phyloP scores from a whole-genome alignment of 106 monocot genomes.

The Gastrodia elata region DNA sequence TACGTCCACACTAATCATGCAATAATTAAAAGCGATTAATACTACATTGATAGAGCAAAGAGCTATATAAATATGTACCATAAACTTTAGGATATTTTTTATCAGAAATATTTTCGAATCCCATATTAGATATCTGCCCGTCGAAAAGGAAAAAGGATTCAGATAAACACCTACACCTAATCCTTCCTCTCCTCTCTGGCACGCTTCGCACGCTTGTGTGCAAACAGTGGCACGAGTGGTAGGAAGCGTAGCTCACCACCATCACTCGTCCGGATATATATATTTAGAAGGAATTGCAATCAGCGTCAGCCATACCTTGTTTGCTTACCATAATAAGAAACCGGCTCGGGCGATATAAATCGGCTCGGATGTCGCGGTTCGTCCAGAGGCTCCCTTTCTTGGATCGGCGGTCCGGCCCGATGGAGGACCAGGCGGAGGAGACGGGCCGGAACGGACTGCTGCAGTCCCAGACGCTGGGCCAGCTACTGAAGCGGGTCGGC shows the following conservation, averaged over 20 bases:
- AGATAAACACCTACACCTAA: slow-evolving; percentile 3
- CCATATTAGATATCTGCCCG: too few relatives aligned
- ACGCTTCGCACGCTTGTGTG: background rate
- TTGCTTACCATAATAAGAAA: background rate
- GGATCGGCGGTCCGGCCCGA: slow-evolving; percentile 26
- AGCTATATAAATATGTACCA: too few relatives aligned
- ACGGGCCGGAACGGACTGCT: slow-evolving; percentile 28
- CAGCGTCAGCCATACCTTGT: background rate
- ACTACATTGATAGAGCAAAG: too few relatives aligned
- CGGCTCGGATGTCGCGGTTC: slow-evolving; percentile 36
- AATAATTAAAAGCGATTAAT: too few relatives aligned
- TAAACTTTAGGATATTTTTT: too few relatives aligned
- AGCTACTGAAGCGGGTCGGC: slow-evolving; percentile 51
- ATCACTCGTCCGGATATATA: background rate
- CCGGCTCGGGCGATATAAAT: background rate
- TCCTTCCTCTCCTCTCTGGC: background rate
- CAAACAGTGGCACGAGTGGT: background rate
- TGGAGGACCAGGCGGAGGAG: slow-evolving; percentile 58
- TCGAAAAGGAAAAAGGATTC: too few relatives aligned
- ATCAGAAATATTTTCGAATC: too few relatives aligned
- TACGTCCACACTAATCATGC: too few relatives aligned
- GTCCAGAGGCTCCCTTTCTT: slow-evolving; percentile 35
- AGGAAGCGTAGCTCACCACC: slow-evolving; percentile 7
- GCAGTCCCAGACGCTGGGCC: slow-evolving; percentile 34
- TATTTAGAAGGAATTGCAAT: background rate